Percentiles rank a stretch among this genome's conserved stretches.
These are phyloP conservation scores for Saxophila tyrrhenica DNA, from an alignment of 495 filamentous ascomycete genomes.

Conservation along the genomic window DNA sequence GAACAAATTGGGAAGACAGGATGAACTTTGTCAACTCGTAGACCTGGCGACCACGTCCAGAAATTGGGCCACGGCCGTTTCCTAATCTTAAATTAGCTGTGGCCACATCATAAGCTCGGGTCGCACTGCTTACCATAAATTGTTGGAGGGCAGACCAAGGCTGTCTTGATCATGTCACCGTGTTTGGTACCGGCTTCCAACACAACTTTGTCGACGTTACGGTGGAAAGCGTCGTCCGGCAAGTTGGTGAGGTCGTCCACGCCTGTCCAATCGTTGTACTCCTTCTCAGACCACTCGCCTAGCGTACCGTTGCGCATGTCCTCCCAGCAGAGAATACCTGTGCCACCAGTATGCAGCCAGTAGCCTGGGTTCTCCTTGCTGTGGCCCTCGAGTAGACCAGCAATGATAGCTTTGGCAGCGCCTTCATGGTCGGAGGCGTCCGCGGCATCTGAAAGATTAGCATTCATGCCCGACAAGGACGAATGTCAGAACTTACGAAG, in stretches of 20 bases:
- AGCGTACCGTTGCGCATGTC: conserved; percentile 40
- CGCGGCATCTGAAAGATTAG: conserved; percentile 20
- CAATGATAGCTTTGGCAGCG: conserved; percentile 23
- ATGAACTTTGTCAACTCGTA: conserved; percentile 45
- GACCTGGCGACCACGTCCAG: conserved; percentile 54
- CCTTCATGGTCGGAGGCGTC: conserved; percentile 27
- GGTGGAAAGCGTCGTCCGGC: conserved; percentile 44
- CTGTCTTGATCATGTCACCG: conserved; percentile 46
- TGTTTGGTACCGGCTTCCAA: conserved; percentile 34
- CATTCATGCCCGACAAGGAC: not conserved
- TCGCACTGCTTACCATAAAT: conserved; percentile 51
- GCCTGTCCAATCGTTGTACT: conserved; percentile 47
- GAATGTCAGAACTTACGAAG: conserved; percentile 37
- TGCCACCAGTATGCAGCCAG: conserved; percentile 53
- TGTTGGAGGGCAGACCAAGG: conserved; percentile 64
- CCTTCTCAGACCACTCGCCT: conserved; percentile 42
- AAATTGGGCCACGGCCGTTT: conserved; percentile 55
- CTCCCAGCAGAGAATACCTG: conserved; percentile 43
- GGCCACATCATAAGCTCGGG: too few relatives aligned
- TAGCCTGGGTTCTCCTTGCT: conserved; percentile 35
- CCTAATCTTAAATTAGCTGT: too few relatives aligned
- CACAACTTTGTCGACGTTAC: conserved; percentile 52
- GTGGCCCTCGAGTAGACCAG: conserved; percentile 30
- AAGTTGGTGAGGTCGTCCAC: conserved; percentile 45
- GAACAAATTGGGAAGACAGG: conserved; percentile 48